A percentile compares a stretch with the other conserved stretches of the same genome.
These are phyloP conservation scores for Aspergillus brunneoviolaceus DNA, from an alignment of 2,329 filamentous ascomycete species.

Conservation along the genomic window DNA sequence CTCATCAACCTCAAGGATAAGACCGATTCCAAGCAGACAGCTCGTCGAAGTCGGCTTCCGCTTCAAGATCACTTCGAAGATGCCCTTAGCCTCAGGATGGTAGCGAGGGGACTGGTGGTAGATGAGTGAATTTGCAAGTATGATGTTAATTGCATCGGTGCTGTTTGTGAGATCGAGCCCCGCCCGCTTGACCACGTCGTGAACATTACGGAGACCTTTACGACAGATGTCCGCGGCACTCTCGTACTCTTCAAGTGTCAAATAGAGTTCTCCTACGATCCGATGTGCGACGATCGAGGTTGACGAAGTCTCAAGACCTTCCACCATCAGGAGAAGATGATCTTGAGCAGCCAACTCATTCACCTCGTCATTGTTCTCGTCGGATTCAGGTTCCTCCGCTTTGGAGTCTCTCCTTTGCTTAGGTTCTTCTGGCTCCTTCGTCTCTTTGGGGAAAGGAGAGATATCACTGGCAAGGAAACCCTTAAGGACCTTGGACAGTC, in stretches of 20 bases:
- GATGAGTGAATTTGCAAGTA: conserved; percentile 82
- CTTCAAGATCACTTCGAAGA: conserved; percentile 79
- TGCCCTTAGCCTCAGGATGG: conserved; percentile 79
- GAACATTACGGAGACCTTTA: conserved; percentile 65
- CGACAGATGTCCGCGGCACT: conserved; percentile 76
- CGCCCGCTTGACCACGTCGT: conserved; percentile 62
- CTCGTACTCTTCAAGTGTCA: conserved; percentile 81
- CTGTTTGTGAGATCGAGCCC: conserved; percentile 69
- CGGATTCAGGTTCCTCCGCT: conserved; percentile 12
- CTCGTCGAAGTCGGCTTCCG: conserved; percentile 73
- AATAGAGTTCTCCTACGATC: conserved; percentile 78
- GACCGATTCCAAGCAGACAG: conserved; percentile 82
- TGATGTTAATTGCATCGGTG: conserved; percentile 71
- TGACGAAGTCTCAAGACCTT: conserved; percentile 62
- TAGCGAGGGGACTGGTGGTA: conserved; percentile 87
- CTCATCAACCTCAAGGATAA: conserved; percentile 91
- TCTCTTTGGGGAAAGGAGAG: conserved; percentile 71
- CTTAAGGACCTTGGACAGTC: conserved; percentile 76
- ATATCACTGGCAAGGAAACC: conserved; percentile 80
- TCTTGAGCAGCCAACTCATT: conserved; percentile 69
- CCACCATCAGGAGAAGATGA: conserved; percentile 75
- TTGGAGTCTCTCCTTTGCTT: conserved; percentile 8
- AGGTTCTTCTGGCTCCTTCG: conserved; percentile 39
- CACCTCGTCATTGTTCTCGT: conserved; percentile 44
- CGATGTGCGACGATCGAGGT: conserved; percentile 80